phyloP scores from a whole-genome alignment of 805 yeast species.

The Sungouiella blattae region DNA sequence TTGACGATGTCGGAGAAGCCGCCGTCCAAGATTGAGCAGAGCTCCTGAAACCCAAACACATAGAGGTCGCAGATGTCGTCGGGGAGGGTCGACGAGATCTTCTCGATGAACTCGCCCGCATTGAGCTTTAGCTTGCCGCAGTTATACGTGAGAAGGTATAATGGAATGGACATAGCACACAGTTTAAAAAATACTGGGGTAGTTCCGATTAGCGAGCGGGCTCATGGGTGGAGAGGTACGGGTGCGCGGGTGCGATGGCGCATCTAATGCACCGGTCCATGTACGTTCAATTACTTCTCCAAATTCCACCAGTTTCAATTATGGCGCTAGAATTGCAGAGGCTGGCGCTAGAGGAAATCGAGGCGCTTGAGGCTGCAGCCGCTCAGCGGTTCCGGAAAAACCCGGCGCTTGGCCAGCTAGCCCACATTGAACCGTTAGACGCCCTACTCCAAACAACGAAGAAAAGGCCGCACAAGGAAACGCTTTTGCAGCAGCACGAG shows the following conservation, averaged over 20 bases:
- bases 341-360: constrained; percentile 57
- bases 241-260: too few relatives aligned
- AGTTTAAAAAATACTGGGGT: too few relatives aligned
- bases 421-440: constrained; percentile 8
- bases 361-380: constrained; percentile 65
- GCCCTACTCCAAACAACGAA: constrained; percentile 15
- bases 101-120: constrained; percentile 25
- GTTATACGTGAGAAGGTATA: constrained; percentile 50
- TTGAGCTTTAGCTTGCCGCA: constrained; percentile 48
- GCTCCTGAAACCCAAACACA: constrained; percentile 67
- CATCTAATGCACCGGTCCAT: too few relatives aligned
- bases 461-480: constrained; percentile 47
- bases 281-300: too few relatives aligned
- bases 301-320: too few relatives aligned
- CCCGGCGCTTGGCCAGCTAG: constrained; percentile 46
- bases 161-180: constrained; percentile 15
- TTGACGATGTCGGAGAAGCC: constrained; percentile 39
- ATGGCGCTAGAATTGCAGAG: constrained; percentile 30
- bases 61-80: constrained; percentile 41
- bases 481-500: constrained; percentile 66
- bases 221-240: too few relatives aligned
- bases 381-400: constrained; percentile 58
- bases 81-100: constrained; percentile 26
- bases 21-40: constrained; percentile 55
- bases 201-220: too few relatives aligned